A percentile compares a stretch with the other conserved stretches of the same genome.
Conservation (phyloP, 2,329 filamentous ascomycete species). For the Penicillium sp. region DNA sequence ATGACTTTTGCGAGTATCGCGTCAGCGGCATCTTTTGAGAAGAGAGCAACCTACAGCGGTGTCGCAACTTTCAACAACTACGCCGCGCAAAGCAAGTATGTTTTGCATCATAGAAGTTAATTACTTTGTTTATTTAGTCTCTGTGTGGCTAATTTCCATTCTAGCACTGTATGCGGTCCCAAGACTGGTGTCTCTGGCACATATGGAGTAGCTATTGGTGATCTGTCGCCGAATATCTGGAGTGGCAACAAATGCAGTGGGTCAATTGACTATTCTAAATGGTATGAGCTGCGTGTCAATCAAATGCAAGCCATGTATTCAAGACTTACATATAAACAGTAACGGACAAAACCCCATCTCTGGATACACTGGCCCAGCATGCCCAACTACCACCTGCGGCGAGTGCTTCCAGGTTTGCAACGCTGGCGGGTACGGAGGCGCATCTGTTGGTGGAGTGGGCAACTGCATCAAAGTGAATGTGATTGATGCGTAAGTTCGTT, state of each 20-base stretch:
- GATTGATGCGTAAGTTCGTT: background rate
- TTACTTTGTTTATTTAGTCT: no score
- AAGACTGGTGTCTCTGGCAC: background rate
- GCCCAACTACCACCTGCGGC: background rate
- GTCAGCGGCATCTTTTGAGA: background rate
- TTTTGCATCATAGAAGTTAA: background rate
- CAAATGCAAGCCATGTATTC: no score
- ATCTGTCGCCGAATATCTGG: background rate
- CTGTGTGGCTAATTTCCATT: no score
- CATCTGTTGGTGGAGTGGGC: background rate
- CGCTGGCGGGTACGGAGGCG: background rate
- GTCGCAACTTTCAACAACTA: slow-evolving; percentile 1
- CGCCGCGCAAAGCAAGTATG: background rate
- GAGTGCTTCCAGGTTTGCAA: background rate
- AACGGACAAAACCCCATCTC: background rate
- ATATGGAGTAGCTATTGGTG: background rate
- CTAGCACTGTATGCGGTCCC: background rate
- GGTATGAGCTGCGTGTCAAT: background rate
- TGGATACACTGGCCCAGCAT: background rate
- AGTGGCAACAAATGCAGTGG: background rate
- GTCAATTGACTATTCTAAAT: background rate
- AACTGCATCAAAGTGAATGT: background rate
- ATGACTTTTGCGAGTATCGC: background rate
- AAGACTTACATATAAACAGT: background rate
- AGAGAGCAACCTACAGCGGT: background rate